A percentile compares a stretch with the other conserved stretches of the same genome.
phyloP scores from a whole-genome alignment of 2,329 filamentous ascomycete genomes.

The Neofusicoccum parvum region DNA sequence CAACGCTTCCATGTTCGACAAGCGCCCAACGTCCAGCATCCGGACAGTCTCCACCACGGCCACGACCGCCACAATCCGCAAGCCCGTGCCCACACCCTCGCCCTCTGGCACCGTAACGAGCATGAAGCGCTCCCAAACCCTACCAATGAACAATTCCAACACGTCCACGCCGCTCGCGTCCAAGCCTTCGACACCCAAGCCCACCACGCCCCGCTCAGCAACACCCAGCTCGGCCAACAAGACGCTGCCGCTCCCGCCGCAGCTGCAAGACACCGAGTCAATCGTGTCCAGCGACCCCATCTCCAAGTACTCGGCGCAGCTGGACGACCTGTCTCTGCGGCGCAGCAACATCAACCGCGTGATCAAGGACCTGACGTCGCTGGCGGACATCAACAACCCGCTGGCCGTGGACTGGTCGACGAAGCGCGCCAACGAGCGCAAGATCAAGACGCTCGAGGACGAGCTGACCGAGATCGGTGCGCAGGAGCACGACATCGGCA shows the following conservation, averaged over 20 bases:
- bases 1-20: conserved; percentile 32
- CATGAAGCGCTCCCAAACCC: conserved; percentile 13
- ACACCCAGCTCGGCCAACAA: conserved; percentile 36
- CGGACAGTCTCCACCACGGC: conserved; percentile 28
- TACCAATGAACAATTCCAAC: background rate
- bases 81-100: conserved; percentile 30
- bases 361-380: conserved; percentile 36
- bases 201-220: background rate
- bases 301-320: conserved; percentile 40
- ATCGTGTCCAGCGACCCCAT: conserved; percentile 39
- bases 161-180: background rate
- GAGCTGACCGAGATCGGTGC: conserved; percentile 41
- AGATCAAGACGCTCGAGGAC: conserved; percentile 39
- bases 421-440: conserved; percentile 36
- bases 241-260: conserved; percentile 41
- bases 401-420: conserved; percentile 40
- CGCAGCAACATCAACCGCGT: conserved; percentile 41
- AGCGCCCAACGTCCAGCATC: conserved; percentile 33
- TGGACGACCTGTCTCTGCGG: conserved; percentile 41
- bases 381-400: conserved; percentile 40
- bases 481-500: conserved; percentile 43
- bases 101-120: conserved; percentile 24
- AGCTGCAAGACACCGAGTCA: conserved; percentile 22
- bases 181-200: background rate
- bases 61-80: conserved; percentile 27